phyloP scores from a whole-genome alignment of 2,329 filamentous ascomycete genomes.

The Curvularia sp. region DNA sequence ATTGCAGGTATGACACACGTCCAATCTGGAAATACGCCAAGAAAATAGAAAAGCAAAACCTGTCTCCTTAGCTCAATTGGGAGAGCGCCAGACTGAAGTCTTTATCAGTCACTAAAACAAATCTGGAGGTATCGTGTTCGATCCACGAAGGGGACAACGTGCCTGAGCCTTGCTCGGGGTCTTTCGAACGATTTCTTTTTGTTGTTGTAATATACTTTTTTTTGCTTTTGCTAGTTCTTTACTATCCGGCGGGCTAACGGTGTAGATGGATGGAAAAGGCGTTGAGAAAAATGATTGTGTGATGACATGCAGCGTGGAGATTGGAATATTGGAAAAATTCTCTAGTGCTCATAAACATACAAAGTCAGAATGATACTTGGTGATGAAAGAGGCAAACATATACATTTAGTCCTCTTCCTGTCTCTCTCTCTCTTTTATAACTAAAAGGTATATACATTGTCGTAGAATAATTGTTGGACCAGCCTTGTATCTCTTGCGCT shows the following conservation, averaged over 20 bases:
- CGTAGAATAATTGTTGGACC: conserved; percentile 2
- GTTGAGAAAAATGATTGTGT: too few relatives aligned
- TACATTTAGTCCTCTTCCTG: conserved; percentile 1
- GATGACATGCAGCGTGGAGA: too few relatives aligned
- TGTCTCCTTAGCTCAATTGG: conserved; percentile 16
- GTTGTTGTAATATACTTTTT: not conserved
- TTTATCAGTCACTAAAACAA: conserved; percentile 3
- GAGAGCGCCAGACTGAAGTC: conserved; percentile 16
- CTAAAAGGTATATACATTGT: conserved; percentile 16
- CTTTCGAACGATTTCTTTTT: conserved; percentile 7
- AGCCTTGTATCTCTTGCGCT: conserved; percentile 8
- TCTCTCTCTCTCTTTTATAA: not conserved
- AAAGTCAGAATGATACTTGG: too few relatives aligned
- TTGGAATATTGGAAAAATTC: too few relatives aligned
- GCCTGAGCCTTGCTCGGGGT: conserved; percentile 1
- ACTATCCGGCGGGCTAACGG: too few relatives aligned
- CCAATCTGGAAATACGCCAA: conserved; percentile 4
- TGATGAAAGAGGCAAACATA: conserved; percentile 5
- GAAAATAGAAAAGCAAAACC: too few relatives aligned
- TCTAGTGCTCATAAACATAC: too few relatives aligned
- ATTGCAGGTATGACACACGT: not conserved
- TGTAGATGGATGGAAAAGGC: too few relatives aligned
- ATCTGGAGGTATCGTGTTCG: conserved; percentile 8
- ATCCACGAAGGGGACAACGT: conserved; percentile 8
- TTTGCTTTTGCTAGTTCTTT: too few relatives aligned